Base-by-base conservation (phyloP, 2,329 filamentous ascomycete species). In the Aspergillus thermomutatus region DNA sequence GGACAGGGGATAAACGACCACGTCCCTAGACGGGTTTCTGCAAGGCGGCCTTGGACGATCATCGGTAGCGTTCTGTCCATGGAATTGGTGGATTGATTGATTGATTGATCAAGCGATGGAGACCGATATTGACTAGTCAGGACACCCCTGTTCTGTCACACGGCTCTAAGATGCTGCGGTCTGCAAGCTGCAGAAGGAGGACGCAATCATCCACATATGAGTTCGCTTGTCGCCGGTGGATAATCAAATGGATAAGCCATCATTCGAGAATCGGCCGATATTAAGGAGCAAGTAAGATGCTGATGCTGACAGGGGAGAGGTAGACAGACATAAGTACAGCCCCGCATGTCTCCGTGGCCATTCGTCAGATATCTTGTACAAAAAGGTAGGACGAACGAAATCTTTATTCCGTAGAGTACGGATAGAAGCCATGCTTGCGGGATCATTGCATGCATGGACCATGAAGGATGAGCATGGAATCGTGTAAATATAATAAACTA, bases 61-160 rank as follows among this genome's bases (percentile, higher is more conserved):
- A 37, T 7, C 31, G 14, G 31, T 37, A 37, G 31, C 31, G 5
- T 17, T 8, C 17, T 14, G 14, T 37, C 14, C 11, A 31, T n/a
- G n/a, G 41, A 19, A 25, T n/a, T 17, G 31, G 17, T 34, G 17
- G 11, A 34, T 34, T 34, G 3, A 17, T 37, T 17, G 27, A 28
- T 28, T 28, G 31, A 37, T 37, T 37, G 4, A 37, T 17, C 31
- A 37, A 37, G 31, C 31, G 31, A 31, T 23, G 14, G 37, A 26
- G 17, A 41, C 19, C 17, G 28, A 10, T 27, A 49, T 53, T 53
- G 40, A 53, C 52, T 53, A 28, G 31, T 49, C 19, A 26, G 8
- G 27, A 28, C 19, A 53, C 40, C 52, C 52, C 52, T 53, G 52
- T 49, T 37, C 21, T 43, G 52, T 53, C 52, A 53, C 52, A 53